phyloP scores from a whole-genome alignment of 1,139 yeast genomes.

The Pneumocystis sp. region DNA sequence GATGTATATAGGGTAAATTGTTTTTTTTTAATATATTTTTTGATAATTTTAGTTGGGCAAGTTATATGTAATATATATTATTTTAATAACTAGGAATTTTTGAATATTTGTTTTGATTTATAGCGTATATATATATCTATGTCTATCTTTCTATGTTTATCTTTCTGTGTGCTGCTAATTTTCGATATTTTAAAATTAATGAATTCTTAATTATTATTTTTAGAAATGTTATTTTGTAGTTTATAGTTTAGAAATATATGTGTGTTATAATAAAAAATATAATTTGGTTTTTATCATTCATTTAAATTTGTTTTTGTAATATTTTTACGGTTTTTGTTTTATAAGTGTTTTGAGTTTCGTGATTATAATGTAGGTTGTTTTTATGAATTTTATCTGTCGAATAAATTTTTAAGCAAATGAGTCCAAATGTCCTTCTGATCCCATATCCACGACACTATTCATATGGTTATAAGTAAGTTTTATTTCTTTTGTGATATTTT shows the following conservation, averaged over 20 bases:
- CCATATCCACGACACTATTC: neutral
- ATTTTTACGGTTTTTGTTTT: too few species aligned
- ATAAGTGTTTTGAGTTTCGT: too few species aligned
- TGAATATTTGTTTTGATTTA: neutral
- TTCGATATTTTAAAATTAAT: neutral
- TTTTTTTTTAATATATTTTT: slow-evolving; percentile 43
- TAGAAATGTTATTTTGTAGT: neutral
- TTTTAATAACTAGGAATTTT: neutral
- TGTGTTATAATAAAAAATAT: neutral
- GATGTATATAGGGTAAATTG: slow-evolving; percentile 88
- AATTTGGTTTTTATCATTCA: neutral
- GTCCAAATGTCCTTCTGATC: neutral
- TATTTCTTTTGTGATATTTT: neutral
- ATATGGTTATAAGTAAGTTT: neutral
- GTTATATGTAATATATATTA: neutral
- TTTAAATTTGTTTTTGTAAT: neutral
- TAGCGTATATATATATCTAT: neutral
- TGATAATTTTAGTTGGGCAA: slow-evolving; percentile 2
- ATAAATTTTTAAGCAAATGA: neutral
- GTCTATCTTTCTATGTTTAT: neutral
- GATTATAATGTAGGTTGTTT: neutral
- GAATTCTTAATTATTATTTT: neutral
- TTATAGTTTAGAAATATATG: neutral
- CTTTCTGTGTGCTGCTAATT: neutral
- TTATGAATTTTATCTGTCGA: neutral